Evolutionary conservation across 495 filamentous ascomycete genomes (phyloP), one percentile per base, ranked within the genome.

Genomic region (Pseudevernia furfuracea): DNA sequence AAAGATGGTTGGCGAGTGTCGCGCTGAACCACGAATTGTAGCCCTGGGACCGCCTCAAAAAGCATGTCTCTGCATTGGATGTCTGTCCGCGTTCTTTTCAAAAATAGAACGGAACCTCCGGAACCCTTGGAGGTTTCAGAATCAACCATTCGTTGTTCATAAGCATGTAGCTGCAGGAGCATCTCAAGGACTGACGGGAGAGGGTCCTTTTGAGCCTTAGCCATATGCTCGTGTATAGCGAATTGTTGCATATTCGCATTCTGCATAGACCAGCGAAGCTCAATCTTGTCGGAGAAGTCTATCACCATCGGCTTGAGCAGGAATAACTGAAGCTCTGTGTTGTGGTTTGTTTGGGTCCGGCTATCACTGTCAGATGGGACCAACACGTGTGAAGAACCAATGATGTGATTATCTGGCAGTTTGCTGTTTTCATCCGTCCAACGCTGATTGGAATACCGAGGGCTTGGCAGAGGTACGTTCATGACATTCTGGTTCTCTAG

Each of bases 21-120:
- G 46, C 62, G 34, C 58, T 68, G 37, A 6, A 68, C 28, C 9
- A 65, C 49, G 25, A 65, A 60, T 43, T 65, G 49, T 39, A 65
- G 58, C 14, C 62, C 66, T 23, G 62, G 66, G 14, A 68, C 41
- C 23, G 53, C 66, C 56, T 60, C 34, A 25, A 68, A 65, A 10
- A 60, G 25, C 17, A 65, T 65, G 48, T 59, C 23, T 17, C 62
- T 58, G 32, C 25, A 37, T n/a, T 3, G 23, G 14, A 68, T 58
- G 38, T 62, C 39, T 21, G 38, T 62, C 48, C 59, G 44, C n/a
- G 37, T 64, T 49, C 66, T 64, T 41, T 58, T 61, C 44, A 63
- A 55, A 14, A 62, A 64, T 30, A 60, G n/a, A n/a, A 68, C 21
- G 11, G 62, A 65, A 4, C 23, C 37, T 41, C 43, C 28, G 11